These are phyloP conservation scores for Kwoniella europaea DNA, from an alignment of 768 basidiomycete species.

Conservation along the genomic window DNA sequence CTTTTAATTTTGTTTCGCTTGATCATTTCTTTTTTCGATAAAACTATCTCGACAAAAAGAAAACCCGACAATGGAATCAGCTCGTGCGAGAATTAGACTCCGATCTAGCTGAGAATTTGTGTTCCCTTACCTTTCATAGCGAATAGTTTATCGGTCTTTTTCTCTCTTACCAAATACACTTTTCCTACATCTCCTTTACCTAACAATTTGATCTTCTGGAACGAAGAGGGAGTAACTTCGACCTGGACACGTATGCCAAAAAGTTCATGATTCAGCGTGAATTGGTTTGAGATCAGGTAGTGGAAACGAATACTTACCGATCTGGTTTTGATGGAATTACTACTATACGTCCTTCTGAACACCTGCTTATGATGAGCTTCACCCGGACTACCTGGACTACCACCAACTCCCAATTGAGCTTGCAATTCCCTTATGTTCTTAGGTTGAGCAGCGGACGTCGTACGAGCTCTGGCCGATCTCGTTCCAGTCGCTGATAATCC, in stretches of 20 bases:
- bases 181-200: constrained; percentile 98
- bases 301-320: constrained; percentile 64
- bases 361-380: constrained; percentile 63
- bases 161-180: constrained; percentile 96
- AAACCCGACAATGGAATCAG: constrained; percentile 9
- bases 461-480: constrained; percentile 33
- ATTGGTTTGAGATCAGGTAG: neutral
- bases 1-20: constrained; percentile 99
- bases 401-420: constrained; percentile 27
- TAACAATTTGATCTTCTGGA: constrained; percentile 95
- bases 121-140: constrained; percentile 96
- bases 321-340: constrained; percentile 93
- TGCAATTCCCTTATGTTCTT: constrained; percentile 34
- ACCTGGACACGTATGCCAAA: constrained; percentile 64
- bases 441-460: constrained; percentile 24
- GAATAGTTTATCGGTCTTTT: constrained; percentile 93
- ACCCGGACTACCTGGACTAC: constrained; percentile 48
- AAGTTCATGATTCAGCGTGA: neutral
- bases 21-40: constrained; percentile 99
- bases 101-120: neutral
- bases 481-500: constrained; percentile 42
- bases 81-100: constrained; percentile 33
- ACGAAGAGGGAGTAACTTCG: constrained; percentile 91
- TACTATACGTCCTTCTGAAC: constrained; percentile 94
- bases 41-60: constrained; percentile 64